A percentile compares a stretch with the other conserved stretches of the same genome.
Conservation (phyloP, 73 alveolate species). For the Tetrahymena borealis region DNA sequence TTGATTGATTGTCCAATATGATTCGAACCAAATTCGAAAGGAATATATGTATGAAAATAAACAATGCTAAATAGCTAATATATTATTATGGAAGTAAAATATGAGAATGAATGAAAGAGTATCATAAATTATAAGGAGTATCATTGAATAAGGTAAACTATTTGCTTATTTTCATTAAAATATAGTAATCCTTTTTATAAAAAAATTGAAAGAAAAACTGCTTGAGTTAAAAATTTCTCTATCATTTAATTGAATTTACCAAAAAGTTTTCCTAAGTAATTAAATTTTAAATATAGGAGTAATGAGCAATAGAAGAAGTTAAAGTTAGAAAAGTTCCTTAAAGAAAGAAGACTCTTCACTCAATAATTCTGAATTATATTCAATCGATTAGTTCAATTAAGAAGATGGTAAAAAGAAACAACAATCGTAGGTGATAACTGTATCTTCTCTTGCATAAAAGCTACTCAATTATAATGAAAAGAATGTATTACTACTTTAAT, state of each 20-base stretch:
- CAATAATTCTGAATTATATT: background rate
- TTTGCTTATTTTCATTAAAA: too few species aligned
- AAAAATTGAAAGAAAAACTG: background rate
- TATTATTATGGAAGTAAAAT: too few species aligned
- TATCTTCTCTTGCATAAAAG: background rate
- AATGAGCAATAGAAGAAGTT: background rate
- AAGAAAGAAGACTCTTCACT: background rate
- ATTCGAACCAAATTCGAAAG: too few species aligned
- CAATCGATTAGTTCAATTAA: background rate
- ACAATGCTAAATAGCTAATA: too few species aligned
- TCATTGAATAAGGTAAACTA: too few species aligned
- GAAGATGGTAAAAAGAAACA: background rate
- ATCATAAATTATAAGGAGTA: too few species aligned
- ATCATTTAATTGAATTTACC: too few species aligned
- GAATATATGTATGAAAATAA: too few species aligned
- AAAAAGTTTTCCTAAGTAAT: too few species aligned
- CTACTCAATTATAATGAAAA: background rate
- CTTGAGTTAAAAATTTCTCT: background rate
- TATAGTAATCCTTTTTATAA: background rate
- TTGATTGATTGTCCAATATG: too few species aligned
- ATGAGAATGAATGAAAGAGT: too few species aligned
- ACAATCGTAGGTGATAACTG: background rate
- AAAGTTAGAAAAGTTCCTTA: background rate
- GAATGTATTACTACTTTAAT: background rate
- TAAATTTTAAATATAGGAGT: too few species aligned